Conservation (phyloP, 2,329 filamentous ascomycete species). For the Madurella mycetomatis region DNA sequence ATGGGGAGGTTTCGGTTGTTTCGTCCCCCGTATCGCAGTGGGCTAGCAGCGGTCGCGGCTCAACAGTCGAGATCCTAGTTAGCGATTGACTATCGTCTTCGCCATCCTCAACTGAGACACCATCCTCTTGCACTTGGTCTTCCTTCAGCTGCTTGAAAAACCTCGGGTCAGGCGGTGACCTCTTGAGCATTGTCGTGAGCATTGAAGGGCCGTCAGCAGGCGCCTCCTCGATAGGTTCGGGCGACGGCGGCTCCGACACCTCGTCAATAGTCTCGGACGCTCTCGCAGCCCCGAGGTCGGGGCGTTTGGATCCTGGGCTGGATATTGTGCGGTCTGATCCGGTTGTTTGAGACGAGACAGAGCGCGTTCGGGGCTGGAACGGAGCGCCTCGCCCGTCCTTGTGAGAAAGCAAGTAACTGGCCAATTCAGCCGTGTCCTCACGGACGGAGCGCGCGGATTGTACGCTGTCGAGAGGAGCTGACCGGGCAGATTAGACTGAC, state of each 20-base stretch:
- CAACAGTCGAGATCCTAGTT: not conserved
- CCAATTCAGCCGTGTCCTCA: slow-evolving; percentile 82
- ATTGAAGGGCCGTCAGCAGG: slow-evolving; percentile 39
- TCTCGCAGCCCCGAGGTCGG: slow-evolving; percentile 17
- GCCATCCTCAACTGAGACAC: slow-evolving; percentile 6
- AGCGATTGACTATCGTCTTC: slow-evolving; percentile 11
- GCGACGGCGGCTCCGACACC: slow-evolving; percentile 54
- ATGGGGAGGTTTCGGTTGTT: slow-evolving; percentile 43
- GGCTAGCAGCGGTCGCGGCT: slow-evolving; percentile 1
- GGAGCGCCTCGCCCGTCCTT: slow-evolving; percentile 42
- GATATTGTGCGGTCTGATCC: slow-evolving; percentile 25
- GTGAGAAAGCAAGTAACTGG: slow-evolving; percentile 73
- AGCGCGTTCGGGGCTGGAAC: slow-evolving; percentile 41
- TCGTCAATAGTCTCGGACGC: slow-evolving; percentile 55
- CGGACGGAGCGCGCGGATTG: slow-evolving; percentile 75
- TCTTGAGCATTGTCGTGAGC: slow-evolving; percentile 47
- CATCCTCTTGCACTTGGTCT: slow-evolving; percentile 20
- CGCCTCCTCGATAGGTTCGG: slow-evolving; percentile 32
- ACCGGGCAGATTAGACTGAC: not conserved
- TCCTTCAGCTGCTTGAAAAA: slow-evolving; percentile 11
- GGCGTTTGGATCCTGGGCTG: slow-evolving; percentile 19
- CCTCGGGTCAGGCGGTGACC: slow-evolving; percentile 39
- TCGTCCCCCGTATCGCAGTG: slow-evolving; percentile 10
- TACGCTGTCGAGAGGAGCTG: slow-evolving; percentile 60
- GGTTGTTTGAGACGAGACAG: slow-evolving; percentile 28